These are phyloP conservation scores for Diphasiastrum complanatum DNA, from an alignment of 83 land plant species.

Conservation along the genomic window DNA sequence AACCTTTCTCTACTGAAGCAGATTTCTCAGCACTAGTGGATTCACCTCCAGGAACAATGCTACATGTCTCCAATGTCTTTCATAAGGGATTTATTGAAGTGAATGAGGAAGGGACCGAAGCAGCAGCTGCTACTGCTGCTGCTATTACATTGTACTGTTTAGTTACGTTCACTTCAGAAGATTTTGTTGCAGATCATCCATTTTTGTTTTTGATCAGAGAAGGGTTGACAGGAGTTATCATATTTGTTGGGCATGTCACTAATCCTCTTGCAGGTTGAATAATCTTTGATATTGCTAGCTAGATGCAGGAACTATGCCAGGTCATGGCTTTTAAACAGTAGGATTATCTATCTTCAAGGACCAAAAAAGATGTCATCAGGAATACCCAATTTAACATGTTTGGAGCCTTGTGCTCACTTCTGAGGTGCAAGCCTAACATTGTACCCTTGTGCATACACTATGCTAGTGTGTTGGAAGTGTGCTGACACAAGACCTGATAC, in stretches of 20 bases:
- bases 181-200: constrained; percentile 89
- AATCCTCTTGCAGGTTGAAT: constrained; percentile 29
- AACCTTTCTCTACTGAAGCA: constrained; percentile 49
- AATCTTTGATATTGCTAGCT: too few relatives aligned
- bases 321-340: too few relatives aligned
- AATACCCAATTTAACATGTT: too few relatives aligned
- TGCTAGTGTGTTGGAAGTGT: too few relatives aligned
- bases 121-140: constrained; percentile 70
- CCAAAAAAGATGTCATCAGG: too few relatives aligned
- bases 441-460: too few relatives aligned
- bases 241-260: constrained; percentile 60
- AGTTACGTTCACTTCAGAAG: constrained; percentile 11
- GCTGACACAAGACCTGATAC: too few relatives aligned
- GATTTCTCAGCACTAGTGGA: constrained; percentile 70
- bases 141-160: constrained; percentile 16
- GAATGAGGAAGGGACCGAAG: constrained; percentile 83
- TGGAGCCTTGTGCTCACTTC: too few relatives aligned
- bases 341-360: too few relatives aligned
- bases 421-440: too few relatives aligned
- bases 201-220: constrained; percentile 70
- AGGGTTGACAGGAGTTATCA: constrained; percentile 50
- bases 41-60: constrained; percentile 19
- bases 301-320: too few relatives aligned
- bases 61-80: constrained; percentile 46
- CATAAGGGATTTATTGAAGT: constrained; percentile 76